Evolutionary conservation across 345 rosid genomes (phyloP).

Genomic region (Lepidium didymum): DNA sequence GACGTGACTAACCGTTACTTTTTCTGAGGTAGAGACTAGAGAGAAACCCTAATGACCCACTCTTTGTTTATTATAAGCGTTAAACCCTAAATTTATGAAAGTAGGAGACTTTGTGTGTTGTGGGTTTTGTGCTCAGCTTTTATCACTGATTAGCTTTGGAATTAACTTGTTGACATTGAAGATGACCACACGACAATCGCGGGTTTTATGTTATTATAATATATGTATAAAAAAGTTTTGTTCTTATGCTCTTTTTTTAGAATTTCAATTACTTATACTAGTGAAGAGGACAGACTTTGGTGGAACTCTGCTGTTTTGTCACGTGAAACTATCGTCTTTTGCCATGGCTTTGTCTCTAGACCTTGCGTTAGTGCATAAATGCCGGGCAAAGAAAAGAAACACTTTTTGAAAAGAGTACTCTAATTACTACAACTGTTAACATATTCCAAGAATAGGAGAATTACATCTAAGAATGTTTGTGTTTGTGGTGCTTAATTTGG

Average conservation of each 20-base stretch:
- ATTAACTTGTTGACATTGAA: constrained; percentile 1
- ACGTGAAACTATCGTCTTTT: constrained; percentile 29
- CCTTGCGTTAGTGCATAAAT: constrained; percentile 15
- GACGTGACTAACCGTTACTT: constrained; percentile 16
- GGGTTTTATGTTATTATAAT: constrained; percentile 8
- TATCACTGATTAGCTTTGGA: neutral
- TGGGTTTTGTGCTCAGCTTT: constrained; percentile 20
- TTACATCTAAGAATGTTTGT: constrained; percentile 19
- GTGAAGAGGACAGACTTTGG: constrained; percentile 21
- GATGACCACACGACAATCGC: constrained; percentile 26
- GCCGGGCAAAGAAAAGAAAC: neutral
- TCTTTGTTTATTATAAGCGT: neutral
- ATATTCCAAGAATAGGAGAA: neutral
- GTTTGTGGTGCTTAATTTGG: neutral
- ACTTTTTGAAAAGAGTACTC: neutral
- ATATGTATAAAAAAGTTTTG: neutral
- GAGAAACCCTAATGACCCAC: constrained; percentile 2
- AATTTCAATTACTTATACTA: neutral
- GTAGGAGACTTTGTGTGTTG: constrained; percentile 10
- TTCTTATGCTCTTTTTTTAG: constrained; percentile 14
- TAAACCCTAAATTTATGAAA: neutral
- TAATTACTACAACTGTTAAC: neutral
- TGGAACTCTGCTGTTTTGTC: constrained; percentile 30
- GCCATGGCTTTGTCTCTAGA: constrained; percentile 22
- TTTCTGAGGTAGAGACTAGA: neutral